Percentiles rank a stretch among this genome's conserved stretches.
phyloP scores from a whole-genome alignment of 345 rosid genomes.

The Salix dunnii region DNA sequence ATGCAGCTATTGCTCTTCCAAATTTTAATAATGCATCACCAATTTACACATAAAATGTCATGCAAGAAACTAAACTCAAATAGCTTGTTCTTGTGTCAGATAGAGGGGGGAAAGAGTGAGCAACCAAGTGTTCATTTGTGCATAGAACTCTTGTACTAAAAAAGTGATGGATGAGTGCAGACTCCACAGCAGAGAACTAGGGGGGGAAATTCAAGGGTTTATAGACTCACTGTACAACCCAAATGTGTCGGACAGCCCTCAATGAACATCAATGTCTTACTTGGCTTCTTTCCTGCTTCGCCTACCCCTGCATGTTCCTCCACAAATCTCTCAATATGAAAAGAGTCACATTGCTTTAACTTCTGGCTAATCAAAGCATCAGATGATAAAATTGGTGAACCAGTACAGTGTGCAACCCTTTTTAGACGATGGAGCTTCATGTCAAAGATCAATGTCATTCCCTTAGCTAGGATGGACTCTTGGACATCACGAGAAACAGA shows the following conservation, averaged over 20 bases:
- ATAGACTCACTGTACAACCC: conserved; percentile 86
- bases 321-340: conserved; percentile 67
- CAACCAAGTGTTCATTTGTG: background rate
- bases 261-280: conserved; percentile 85
- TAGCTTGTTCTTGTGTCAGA: background rate
- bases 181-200: background rate
- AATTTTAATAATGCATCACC: background rate
- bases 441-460: conserved; percentile 78
- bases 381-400: conserved; percentile 57
- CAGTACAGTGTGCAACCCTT: conserved; percentile 81
- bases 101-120: background rate
- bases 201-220: background rate
- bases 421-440: conserved; percentile 89
- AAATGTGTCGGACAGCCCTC: conserved; percentile 78
- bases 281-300: conserved; percentile 74
- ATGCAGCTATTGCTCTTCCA: background rate
- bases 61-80: background rate
- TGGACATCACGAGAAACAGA: conserved; percentile 81
- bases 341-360: conserved; percentile 77
- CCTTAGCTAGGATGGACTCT: conserved; percentile 59
- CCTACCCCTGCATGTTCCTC: conserved; percentile 66
- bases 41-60: background rate
- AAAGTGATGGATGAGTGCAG: background rate
- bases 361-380: conserved; percentile 53
- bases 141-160: background rate